A percentile compares a stretch with the other conserved stretches of the same genome.
Conservation (phyloP, 805 yeast genomes). For the Candida wancherniae region DNA sequence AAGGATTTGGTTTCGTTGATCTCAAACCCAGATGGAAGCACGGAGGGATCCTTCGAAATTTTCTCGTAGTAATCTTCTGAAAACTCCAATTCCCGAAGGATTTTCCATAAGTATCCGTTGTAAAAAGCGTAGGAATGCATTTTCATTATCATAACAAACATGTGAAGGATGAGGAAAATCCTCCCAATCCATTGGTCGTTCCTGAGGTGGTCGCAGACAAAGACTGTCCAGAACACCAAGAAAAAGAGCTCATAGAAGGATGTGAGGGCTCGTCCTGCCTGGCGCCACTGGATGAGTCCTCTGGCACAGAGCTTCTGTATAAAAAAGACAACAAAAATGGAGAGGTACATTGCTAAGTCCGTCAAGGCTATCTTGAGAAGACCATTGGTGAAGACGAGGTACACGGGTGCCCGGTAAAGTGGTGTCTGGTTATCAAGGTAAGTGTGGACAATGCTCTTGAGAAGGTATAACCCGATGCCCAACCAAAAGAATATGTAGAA, state of each 20-base stretch:
- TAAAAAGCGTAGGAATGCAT: slow-evolving; percentile 90
- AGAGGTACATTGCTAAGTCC: slow-evolving; percentile 70
- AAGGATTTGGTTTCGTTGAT: slow-evolving; percentile 17
- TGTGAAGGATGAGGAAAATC: slow-evolving; percentile 78
- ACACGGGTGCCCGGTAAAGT: slow-evolving; percentile 48
- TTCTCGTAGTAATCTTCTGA: slow-evolving; percentile 38
- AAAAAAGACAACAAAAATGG: slow-evolving; percentile 55
- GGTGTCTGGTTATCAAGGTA: slow-evolving; percentile 41
- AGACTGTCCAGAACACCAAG: slow-evolving; percentile 48
- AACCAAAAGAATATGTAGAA: slow-evolving; percentile 80
- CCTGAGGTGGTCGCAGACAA: slow-evolving; percentile 44
- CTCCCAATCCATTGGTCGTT: slow-evolving; percentile 86
- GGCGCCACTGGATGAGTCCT: slow-evolving; percentile 53
- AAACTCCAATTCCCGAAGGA: slow-evolving; percentile 48
- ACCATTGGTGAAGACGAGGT: slow-evolving; percentile 55
- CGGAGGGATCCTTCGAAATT: slow-evolving; percentile 18
- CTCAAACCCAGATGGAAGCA: slow-evolving; percentile 29
- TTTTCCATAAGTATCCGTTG: slow-evolving; percentile 83
- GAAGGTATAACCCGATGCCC: slow-evolving; percentile 49
- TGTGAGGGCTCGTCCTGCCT: slow-evolving; percentile 60
- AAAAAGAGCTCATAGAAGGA: slow-evolving; percentile 50
- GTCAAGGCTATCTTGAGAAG: slow-evolving; percentile 63
- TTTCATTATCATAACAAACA: slow-evolving; percentile 87
- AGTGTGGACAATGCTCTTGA: slow-evolving; percentile 52
- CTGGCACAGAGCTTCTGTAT: slow-evolving; percentile 53